Base-by-base conservation (phyloP, 2,329 filamentous ascomycete genomes). In the Xylaria sp. region DNA sequence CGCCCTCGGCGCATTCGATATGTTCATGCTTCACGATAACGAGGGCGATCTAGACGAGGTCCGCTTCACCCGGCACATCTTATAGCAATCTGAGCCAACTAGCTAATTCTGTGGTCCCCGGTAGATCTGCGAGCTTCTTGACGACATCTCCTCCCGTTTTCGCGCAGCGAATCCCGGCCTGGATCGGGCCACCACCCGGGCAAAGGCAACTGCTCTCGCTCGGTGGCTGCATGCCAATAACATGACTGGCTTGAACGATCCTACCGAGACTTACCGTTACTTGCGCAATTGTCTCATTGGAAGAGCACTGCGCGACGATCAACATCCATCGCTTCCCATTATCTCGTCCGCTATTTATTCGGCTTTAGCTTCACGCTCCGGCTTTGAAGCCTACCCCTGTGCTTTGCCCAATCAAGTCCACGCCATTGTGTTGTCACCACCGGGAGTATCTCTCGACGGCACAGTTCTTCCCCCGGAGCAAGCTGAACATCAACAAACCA, bases 341-440 rank as follows among this genome's bases (percentile, higher is more conserved):
- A 91, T 98, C 69, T 96, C 93, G 1, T 91, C 91, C 64, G 91
- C 91, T 68, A 97, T 98, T 70, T 99, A 91, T 80, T 96, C 92
- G 76, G 90, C 90, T 66, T 79, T 98, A 18, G 94, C 93, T 0
- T 85, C 88, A 63, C 87, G 92, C 44, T 78, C 98, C 13, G 92
- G 91, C 1, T 80, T 99, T 55, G 86, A 91, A 73, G 93, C 94
- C 0, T 88, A 89, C 40, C 93, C 92, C 63, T 95, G 92, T 73
- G 90, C 91, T 51, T 92, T 95, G 75, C 93, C 95, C 3, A 92
- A 89, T 71, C 94, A 98, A 77, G 93, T 97, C 16, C 91, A 97
- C 77, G 92, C 90, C 21, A 89, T 97, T 61, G 88, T 98, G 13
- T 84, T 87, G 60, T 87, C 92, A 5, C 85, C 86, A 0, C 77